Evolutionary conservation across 306 rosid genomes (phyloP).

Genomic region (Quillaja saponaria): DNA sequence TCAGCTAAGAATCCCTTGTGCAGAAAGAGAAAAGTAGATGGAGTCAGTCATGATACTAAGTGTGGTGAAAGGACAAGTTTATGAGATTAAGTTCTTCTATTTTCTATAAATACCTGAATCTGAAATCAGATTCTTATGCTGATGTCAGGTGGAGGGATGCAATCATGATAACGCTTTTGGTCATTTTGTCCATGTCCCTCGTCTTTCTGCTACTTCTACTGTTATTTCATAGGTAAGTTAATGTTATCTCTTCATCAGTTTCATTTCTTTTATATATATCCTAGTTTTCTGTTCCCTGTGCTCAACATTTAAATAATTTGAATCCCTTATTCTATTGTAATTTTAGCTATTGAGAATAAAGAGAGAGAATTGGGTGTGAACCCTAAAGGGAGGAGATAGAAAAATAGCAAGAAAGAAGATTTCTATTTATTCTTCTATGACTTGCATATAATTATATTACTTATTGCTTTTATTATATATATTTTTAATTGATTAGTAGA

Average conservation of each 20-base stretch:
- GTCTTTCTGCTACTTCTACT: constrained; percentile 78
- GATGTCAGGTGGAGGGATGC: constrained; percentile 96
- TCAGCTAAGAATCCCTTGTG: neutral
- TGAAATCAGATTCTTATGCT: constrained; percentile 29
- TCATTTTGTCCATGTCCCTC: constrained; percentile 54
- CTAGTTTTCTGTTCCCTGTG: neutral
- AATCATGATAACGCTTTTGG: constrained; percentile 66
- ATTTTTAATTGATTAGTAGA: too few species aligned
- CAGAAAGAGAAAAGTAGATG: constrained; percentile 2
- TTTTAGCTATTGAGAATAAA: too few species aligned
- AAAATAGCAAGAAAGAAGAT: too few species aligned
- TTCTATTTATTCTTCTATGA: too few species aligned
- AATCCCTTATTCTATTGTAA: too few species aligned
- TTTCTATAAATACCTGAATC: constrained; percentile 21
- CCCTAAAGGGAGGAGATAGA: too few species aligned
- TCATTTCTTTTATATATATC: neutral
- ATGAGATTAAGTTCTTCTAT: neutral
- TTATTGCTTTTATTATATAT: too few species aligned
- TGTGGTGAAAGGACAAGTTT: too few species aligned
- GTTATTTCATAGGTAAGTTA: constrained; percentile 75
- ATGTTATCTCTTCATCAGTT: neutral
- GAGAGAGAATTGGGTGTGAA: too few species aligned
- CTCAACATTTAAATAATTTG: too few species aligned
- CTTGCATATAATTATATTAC: too few species aligned
- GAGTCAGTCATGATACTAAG: neutral